Evolutionary conservation across 106 monocot species (phyloP).

Genomic region (Allium cepa): DNA sequence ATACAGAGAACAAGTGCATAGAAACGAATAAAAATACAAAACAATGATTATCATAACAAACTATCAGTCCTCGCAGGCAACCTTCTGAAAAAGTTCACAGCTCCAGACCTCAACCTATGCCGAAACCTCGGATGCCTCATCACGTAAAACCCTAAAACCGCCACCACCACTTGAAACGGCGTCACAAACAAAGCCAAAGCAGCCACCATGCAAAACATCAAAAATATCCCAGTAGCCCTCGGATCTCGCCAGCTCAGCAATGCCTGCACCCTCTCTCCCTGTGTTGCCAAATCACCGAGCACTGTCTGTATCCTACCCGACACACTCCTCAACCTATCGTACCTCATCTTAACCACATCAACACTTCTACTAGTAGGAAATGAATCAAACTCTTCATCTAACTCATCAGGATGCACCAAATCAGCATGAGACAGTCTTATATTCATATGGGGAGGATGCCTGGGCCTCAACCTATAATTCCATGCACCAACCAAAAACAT

Average conservation of each 20-base stretch:
- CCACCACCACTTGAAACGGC: slow-evolving; percentile 37
- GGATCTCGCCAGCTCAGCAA: slow-evolving; percentile 78
- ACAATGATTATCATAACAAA: slow-evolving; percentile 23
- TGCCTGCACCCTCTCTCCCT: slow-evolving; percentile 60
- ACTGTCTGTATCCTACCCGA: slow-evolving; percentile 53
- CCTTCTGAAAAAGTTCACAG: slow-evolving; percentile 61
- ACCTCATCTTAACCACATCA: slow-evolving; percentile 42
- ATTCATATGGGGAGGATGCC: slow-evolving; percentile 62
- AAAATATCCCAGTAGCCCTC: slow-evolving; percentile 49
- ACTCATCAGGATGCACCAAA: slow-evolving; percentile 33
- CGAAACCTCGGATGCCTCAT: slow-evolving; percentile 84
- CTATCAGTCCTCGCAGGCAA: slow-evolving; percentile 61
- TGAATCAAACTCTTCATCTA: slow-evolving; percentile 73
- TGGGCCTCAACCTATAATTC: slow-evolving; percentile 51
- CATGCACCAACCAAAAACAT: slow-evolving; percentile 50
- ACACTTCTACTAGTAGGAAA: slow-evolving; percentile 34
- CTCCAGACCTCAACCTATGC: slow-evolving; percentile 23
- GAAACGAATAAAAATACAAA: neutral
- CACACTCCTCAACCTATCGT: slow-evolving; percentile 57
- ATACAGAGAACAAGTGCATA: no score
- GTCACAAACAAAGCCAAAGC: slow-evolving; percentile 41
- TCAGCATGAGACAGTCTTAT: slow-evolving; percentile 45
- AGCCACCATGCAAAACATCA: slow-evolving; percentile 32
- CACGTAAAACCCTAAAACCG: slow-evolving; percentile 34
- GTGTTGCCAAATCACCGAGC: slow-evolving; percentile 60